phyloP scores from a whole-genome alignment of 2,329 filamentous ascomycete genomes.

The Ophiostoma perfectum region DNA sequence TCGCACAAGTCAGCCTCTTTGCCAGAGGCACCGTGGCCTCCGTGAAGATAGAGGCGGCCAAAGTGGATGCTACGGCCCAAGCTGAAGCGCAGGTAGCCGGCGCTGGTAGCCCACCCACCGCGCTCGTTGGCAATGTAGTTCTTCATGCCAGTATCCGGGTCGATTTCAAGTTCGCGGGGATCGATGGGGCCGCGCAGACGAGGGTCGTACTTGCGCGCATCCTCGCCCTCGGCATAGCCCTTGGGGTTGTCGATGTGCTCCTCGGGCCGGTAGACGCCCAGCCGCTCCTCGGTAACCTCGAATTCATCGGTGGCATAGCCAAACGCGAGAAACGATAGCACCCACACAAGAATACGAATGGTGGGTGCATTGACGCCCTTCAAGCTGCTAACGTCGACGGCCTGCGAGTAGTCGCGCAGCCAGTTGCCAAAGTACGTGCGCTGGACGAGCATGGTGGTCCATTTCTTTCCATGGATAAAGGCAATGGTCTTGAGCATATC shows the following conservation, averaged over 20 bases:
- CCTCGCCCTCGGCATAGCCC: conserved; percentile 77
- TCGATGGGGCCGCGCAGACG: conserved; percentile 76
- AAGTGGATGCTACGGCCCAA: conserved; percentile 70
- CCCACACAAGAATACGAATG: conserved; percentile 72
- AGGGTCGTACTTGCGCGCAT: conserved; percentile 75
- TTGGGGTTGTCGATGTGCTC: conserved; percentile 72
- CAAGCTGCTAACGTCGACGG: conserved; percentile 72
- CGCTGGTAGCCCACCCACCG: conserved; percentile 82
- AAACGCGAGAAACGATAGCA: conserved; percentile 74
- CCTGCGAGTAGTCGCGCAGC: conserved; percentile 80
- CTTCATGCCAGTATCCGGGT: conserved; percentile 85
- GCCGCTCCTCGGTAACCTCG: conserved; percentile 72
- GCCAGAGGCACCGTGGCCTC: conserved; percentile 53
- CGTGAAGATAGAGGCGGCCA: conserved; percentile 67
- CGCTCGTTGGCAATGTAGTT: conserved; percentile 95
- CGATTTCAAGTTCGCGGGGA: conserved; percentile 65
- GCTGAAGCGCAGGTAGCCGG: conserved; percentile 75
- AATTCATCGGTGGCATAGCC: conserved; percentile 84
- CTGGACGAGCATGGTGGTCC: conserved; percentile 73
- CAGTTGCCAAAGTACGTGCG: conserved; percentile 83
- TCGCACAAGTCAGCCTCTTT: conserved; percentile 75
- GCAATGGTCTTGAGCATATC: conserved; percentile 73
- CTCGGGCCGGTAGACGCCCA: conserved; percentile 76
- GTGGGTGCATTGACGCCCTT: conserved; percentile 74
- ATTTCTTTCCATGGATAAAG: conserved; percentile 76